Base-by-base conservation (phyloP, 176 grass and related monocot species). In the Tuctoria greenei region DNA sequence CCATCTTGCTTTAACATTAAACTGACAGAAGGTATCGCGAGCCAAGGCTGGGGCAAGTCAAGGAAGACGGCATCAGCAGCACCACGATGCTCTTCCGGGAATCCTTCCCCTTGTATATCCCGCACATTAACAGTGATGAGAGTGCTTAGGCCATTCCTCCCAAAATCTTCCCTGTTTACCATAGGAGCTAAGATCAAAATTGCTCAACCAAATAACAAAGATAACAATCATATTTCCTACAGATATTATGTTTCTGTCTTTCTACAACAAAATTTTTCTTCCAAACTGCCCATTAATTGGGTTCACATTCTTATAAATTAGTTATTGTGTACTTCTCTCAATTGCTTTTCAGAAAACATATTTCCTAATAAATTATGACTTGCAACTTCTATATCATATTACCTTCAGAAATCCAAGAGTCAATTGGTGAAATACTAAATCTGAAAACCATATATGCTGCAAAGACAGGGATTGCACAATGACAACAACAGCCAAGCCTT, bases 1-100 rank as follows among this genome's bases (percentile, higher is more conserved):
- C 82, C 89, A 39, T 94, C 89, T 61, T 91, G 89, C 59, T 82
- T 91, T 84, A 98, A 46, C 79, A 85, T 90, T 67, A 20, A 77
- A 50, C 78, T 72, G 40, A 79, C 79, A 23, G 89, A 98, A 43
- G 89, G 89, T 82, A 92, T 78, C 8, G 86, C 89, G 18, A 94
- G 61, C 91, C 95, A 98, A 75, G 95, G 95, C 76, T 98, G 95
- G 12, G 95, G 95, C 44, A 98, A 92, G 55, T 98, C 95, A 4
- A 98, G 76, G 51, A 98, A 94, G 24, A 92, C 84, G 39, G 89
- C 89, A 83, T 98, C 95, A 65, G 71, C 64, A 75, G 59, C 65
- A 23, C 86, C 86, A 50, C 64, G 35, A 27, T 92, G 72, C 36
- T 98, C 84, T 15, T 93, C 64, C 16, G 91, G 95, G 72, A 98